Conservation (phyloP, 2,329 filamentous ascomycete genomes). For the Aspergillus spinulosporus region DNA sequence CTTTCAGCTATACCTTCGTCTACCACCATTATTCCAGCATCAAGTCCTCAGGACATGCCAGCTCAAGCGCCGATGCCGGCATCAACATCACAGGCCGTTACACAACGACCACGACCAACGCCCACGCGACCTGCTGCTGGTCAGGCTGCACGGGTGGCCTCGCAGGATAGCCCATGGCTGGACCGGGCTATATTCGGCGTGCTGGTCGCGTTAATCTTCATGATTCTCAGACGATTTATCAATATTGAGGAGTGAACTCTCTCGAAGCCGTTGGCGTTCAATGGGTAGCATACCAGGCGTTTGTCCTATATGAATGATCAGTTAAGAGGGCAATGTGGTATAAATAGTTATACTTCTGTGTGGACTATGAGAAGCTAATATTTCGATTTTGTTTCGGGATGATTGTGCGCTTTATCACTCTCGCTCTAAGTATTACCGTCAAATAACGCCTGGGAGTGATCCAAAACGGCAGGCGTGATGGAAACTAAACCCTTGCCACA, state of each 20-base stretch:
- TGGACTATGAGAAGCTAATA: not conserved
- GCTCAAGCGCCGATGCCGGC: not conserved
- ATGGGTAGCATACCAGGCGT: not conserved
- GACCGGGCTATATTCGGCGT: slow-evolving; percentile 17
- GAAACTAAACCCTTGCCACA: not conserved
- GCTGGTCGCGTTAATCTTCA: slow-evolving; percentile 13
- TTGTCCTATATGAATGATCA: not conserved
- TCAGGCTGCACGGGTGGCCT: not conserved
- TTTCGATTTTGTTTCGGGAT: not conserved
- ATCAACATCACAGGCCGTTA: not conserved
- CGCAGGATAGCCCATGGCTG: slow-evolving; percentile 15
- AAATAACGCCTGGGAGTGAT: too few species aligned
- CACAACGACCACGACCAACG: not conserved
- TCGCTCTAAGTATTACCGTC: too few species aligned
- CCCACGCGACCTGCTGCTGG: not conserved
- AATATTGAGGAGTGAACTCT: slow-evolving; percentile 8
- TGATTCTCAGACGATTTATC: slow-evolving; percentile 13
- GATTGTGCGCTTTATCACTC: too few species aligned
- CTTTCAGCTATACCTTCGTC: not conserved
- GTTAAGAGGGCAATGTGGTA: not conserved
- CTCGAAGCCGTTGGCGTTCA: too few species aligned
- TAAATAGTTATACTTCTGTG: not conserved
- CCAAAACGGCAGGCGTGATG: too few species aligned
- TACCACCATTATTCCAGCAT: not conserved
- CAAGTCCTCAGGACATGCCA: not conserved